phyloP scores from a whole-genome alignment of 1,139 yeast species.

The Geotrichum europaeum region DNA sequence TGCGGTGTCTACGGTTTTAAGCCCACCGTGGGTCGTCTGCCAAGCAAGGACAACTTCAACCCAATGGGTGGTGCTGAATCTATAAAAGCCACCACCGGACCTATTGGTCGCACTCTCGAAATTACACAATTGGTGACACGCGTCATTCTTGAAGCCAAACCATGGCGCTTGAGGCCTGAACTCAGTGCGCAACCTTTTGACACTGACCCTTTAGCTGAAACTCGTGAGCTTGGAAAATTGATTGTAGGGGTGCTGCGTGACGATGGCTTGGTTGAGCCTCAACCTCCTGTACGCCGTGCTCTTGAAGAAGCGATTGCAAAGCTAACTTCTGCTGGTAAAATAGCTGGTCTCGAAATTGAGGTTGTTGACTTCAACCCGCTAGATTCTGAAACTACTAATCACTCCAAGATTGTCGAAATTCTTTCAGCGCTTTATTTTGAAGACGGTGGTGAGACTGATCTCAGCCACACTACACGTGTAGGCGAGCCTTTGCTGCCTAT shows the following conservation, averaged over 20 bases:
- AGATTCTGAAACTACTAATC: neutral
- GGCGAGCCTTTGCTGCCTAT: neutral
- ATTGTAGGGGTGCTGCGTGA: neutral
- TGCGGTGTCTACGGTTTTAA: constrained; percentile 51
- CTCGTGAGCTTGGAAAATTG: constrained; percentile 19
- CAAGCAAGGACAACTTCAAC: constrained; percentile 38
- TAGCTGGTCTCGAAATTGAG: neutral
- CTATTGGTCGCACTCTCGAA: constrained; percentile 44
- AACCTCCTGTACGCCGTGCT: neutral
- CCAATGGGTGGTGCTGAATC: constrained; percentile 45
- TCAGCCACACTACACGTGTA: neutral
- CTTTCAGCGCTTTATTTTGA: neutral
- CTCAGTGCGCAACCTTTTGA: constrained; percentile 48
- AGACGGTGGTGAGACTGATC: neutral
- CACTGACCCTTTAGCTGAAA: constrained; percentile 30
- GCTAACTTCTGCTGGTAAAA: neutral
- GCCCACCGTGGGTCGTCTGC: constrained; percentile 46
- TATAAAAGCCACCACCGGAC: constrained; percentile 43
- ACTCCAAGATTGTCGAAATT: neutral
- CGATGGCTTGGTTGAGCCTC: neutral
- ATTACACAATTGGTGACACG: constrained; percentile 55
- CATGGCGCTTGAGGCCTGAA: constrained; percentile 52
- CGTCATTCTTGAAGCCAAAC: constrained; percentile 45
- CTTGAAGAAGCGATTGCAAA: neutral
- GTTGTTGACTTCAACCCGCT: neutral